Evolutionary conservation across 2,329 filamentous ascomycete species (phyloP), one percentile per base, ranked within the genome.

Genomic region (Monosporascus sp.): DNA sequence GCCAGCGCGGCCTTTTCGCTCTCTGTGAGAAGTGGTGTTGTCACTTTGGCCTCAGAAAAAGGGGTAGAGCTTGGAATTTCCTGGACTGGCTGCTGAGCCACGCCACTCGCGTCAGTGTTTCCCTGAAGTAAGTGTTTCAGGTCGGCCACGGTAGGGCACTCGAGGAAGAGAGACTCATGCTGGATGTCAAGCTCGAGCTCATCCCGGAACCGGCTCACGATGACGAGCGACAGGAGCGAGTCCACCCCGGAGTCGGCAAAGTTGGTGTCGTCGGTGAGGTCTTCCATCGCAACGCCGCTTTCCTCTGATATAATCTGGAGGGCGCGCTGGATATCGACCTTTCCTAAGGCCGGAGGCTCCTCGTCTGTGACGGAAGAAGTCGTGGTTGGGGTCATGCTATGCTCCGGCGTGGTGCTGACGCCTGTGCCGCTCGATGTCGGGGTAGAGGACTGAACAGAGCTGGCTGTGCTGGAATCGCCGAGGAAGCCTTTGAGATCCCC

Each of bases 191-290:
- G 24, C 26, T 48, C 54, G 2, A 60, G 49, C 38, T 58, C 58
- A 4, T 58, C 58, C 2, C 51, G 50, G 35, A 60, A 54, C 6
- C 56, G 50, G 17, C 56, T 57, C 16, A 52, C 49, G n/a, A 60
- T 52, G 24, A 57, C 51, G 4, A 60, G 56, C 9, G 56, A 57
- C 20, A 58, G 14, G 2, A 60, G 54, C 0, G 58, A 60, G 35
- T 60, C 58, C 3, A 60, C 48, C 2, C 58, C 56, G 7, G 35
- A 38, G 45, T 58, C 54, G 37, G 50, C 52, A 46, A 68, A 59
- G 27, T 55, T 55, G 26, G 55, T 61, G 3, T 58, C 55, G 14
- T 61, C 57, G 4, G 58, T 54, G 22, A 68, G 53, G 3, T 63
- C 62, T 2, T 51, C 51, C 5, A 56, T 37, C 2, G 58, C 46